Conservation (phyloP, 1,284 basidiomycete genomes). For the Cystobasidium slooffiae region DNA sequence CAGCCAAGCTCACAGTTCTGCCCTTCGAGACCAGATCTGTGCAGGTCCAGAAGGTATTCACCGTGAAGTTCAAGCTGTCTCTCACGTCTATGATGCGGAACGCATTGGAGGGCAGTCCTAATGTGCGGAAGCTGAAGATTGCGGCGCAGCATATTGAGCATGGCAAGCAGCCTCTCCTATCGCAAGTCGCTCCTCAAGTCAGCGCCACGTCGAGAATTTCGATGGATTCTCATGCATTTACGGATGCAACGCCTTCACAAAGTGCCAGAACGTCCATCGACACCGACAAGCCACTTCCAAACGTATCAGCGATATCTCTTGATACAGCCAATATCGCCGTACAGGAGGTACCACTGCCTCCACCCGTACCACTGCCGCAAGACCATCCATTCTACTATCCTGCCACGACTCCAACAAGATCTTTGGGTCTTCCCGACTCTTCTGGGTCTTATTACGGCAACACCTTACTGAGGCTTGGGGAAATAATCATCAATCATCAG, state of each 20-base stretch:
- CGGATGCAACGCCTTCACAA: background rate
- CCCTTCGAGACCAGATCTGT: slow-evolving; percentile 16
- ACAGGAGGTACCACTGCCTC: slow-evolving; percentile 5
- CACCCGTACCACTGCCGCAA: slow-evolving; percentile 14
- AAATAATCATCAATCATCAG: background rate
- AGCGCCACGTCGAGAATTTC: background rate
- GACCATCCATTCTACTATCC: slow-evolving; percentile 26
- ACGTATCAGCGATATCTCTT: background rate
- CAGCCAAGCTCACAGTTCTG: background rate
- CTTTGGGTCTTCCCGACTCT: background rate
- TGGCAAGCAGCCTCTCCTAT: background rate
- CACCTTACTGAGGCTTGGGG: background rate
- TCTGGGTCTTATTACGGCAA: background rate
- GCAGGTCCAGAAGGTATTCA: background rate
- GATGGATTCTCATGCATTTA: background rate
- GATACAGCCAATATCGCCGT: background rate
- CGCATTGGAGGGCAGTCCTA: background rate
- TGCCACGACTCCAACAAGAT: background rate
- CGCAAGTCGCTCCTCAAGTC: background rate
- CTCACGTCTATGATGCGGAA: slow-evolving; percentile 1
- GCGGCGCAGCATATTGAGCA: background rate
- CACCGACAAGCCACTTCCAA: slow-evolving; percentile 6
- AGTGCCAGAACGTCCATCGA: slow-evolving; percentile 22
- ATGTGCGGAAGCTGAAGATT: background rate
- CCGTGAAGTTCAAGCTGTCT: slow-evolving; percentile 7